Conservation (phyloP, 129 eudicot genomes). For the Pittosporum tobira region DNA sequence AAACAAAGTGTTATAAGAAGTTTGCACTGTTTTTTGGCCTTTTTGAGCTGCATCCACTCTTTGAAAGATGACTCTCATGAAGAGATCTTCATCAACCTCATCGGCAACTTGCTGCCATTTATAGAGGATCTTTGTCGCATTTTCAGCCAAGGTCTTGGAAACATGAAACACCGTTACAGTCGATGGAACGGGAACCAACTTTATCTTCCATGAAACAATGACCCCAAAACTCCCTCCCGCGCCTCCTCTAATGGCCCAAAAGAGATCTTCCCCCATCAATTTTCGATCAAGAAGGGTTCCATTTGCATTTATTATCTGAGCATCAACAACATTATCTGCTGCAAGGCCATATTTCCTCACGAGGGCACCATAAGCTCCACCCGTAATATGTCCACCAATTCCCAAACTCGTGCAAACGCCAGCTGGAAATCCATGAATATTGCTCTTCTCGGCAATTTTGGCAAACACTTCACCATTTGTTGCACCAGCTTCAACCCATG, state of each 20-base stretch:
- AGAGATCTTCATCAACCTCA: slow-evolving; percentile 9
- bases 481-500: slow-evolving; percentile 9
- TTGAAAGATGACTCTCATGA: slow-evolving; percentile 1
- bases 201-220: too few species aligned
- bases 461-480: neutral
- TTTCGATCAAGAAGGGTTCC: slow-evolving; percentile 4
- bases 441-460: slow-evolving; percentile 8
- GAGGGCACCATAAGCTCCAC: slow-evolving; percentile 7
- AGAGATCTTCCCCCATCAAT: too few species aligned
- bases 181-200: too few species aligned
- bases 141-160: slow-evolving; percentile 5
- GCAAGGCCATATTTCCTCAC: too few species aligned
- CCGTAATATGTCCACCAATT: too few species aligned
- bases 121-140: slow-evolving; percentile 1
- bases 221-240: too few species aligned
- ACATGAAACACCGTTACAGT: slow-evolving; percentile 7
- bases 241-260: too few species aligned
- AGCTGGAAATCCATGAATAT: slow-evolving; percentile 5
- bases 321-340: too few species aligned
- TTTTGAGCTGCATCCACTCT: neutral
- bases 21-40: too few species aligned
- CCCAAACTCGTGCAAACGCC: slow-evolving; percentile 8
- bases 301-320: too few species aligned
- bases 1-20: slow-evolving; percentile 13
- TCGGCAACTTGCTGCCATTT: slow-evolving; percentile 22